Evolutionary conservation across 2,329 filamentous ascomycete species (phyloP).

Genomic region (Apiospora phragmitis): DNA sequence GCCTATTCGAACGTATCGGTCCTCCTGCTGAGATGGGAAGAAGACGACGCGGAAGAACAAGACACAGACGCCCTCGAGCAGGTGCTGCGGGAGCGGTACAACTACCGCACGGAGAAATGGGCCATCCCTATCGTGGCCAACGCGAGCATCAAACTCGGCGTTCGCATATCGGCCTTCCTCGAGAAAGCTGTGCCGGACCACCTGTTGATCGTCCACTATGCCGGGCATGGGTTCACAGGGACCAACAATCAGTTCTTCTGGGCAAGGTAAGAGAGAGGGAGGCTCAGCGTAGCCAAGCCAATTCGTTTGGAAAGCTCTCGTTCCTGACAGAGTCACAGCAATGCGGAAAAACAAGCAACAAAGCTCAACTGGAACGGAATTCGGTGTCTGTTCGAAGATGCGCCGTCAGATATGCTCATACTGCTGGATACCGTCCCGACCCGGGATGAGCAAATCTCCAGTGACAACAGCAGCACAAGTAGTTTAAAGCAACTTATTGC

Average conservation of each 20-base stretch:
- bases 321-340: slow-evolving; percentile 49
- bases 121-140: slow-evolving; percentile 60
- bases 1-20: slow-evolving; percentile 61
- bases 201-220: slow-evolving; percentile 65
- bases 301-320: background rate
- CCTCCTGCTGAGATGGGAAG: slow-evolving; percentile 63
- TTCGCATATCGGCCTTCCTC: slow-evolving; percentile 60
- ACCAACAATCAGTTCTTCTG: slow-evolving; percentile 63
- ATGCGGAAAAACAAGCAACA: slow-evolving; percentile 56
- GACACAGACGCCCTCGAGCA: slow-evolving; percentile 57
- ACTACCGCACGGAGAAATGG: slow-evolving; percentile 62
- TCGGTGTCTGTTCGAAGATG: slow-evolving; percentile 62
- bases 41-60: slow-evolving; percentile 53
- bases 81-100: slow-evolving; percentile 60
- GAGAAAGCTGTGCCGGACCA: slow-evolving; percentile 59
- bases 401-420: slow-evolving; percentile 62
- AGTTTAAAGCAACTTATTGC: slow-evolving; percentile 65
- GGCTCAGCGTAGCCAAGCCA: background rate
- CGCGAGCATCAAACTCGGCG: slow-evolving; percentile 61
- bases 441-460: slow-evolving; percentile 45
- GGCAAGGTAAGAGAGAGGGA: slow-evolving; percentile 57
- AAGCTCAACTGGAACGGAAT: slow-evolving; percentile 66
- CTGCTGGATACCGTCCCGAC: slow-evolving; percentile 62
- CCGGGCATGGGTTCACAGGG: slow-evolving; percentile 60
- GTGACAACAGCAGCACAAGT: slow-evolving; percentile 37